Evolutionary conservation across 2,329 filamentous ascomycete genomes (phyloP).

Genomic region (Fusarium denticulatum): DNA sequence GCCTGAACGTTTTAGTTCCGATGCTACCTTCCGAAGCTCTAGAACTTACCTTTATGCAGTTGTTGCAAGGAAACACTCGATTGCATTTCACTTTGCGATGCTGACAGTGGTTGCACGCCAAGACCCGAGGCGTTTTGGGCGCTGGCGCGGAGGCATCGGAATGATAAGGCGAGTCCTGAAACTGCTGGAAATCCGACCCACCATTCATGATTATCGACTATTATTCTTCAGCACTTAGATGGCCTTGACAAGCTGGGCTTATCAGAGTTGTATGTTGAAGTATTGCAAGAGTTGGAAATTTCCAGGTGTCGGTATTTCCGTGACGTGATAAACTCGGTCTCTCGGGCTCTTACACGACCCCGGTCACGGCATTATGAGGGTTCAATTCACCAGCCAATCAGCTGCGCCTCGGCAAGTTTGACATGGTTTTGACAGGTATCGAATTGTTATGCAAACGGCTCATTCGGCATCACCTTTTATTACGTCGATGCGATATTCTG

Average conservation of each 20-base stretch:
- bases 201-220: neutral
- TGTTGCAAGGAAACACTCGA: constrained; percentile 10
- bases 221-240: rapidly evolving
- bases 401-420: neutral
- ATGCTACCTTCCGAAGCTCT: rapidly evolving
- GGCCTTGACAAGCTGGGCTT: rapidly evolving
- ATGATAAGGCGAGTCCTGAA: constrained; percentile 9
- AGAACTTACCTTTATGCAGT: neutral
- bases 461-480: neutral
- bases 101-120: constrained; percentile 19
- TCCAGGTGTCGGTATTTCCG: neutral
- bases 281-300: neutral
- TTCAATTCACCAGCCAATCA: neutral
- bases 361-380: neutral
- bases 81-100: constrained; percentile 24
- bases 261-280: neutral
- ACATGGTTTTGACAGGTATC: neutral
- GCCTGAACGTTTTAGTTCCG: neutral
- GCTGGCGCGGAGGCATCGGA: constrained; percentile 1
- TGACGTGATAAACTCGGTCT: constrained; percentile 5
- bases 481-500: neutral
- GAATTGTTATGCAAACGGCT: neutral
- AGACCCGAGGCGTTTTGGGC: neutral
- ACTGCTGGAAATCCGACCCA: neutral
- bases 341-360: constrained; percentile 13